Evolutionary conservation across 768 basidiomycete genomes (phyloP), one percentile per base, ranked within the genome.

Genomic region (Kwoniella sp.): DNA sequence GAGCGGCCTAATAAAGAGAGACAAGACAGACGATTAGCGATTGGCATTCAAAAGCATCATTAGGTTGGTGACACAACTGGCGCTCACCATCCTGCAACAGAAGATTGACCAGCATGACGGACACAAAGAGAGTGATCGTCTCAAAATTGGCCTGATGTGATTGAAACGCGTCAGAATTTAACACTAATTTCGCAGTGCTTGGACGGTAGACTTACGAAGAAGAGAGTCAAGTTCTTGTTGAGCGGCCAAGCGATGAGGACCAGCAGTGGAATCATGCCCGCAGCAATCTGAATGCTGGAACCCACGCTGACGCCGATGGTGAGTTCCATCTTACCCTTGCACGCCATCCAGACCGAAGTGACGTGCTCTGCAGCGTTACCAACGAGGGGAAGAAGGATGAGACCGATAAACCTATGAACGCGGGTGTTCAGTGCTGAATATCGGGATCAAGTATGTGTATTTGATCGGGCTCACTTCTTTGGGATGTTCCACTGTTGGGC

Each of bases 341-440:
- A 83, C 1, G 92, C 91, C 91, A 93, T 92, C 87, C 90, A 93
- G 2, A 93, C 86, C 8, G 90, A 86, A 12, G 84, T 85, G 48
- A 84, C 82, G 77, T 96, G 92, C 80, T 95, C 93, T 20, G 65
- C 67, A 28, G 70, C 79, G 59, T 81, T 80, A 8, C 79, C 91
- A 50, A 94, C 93, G 56, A 96, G 88, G 2, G 93, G 92, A 4
- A 96, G 82, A 30, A 96, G 83, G 70, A 94, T 91, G 15, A 93
- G 79, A 77, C 91, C 91, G 70, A 93, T 92, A 82, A 93, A 93
- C 31, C 68, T 68, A 22, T 9, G 13, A 23, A 17, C 15, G 28
- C 29, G 22, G 13, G 28, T 37, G 34, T 55, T 68, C 51, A 73
- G 56, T 37, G 26, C n/a, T 20, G 28, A 51, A n/a, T 17, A 13